These are phyloP conservation scores for Colletotrichum liaoningense DNA, from an alignment of 2,329 filamentous ascomycete genomes.

Conservation along the genomic window DNA sequence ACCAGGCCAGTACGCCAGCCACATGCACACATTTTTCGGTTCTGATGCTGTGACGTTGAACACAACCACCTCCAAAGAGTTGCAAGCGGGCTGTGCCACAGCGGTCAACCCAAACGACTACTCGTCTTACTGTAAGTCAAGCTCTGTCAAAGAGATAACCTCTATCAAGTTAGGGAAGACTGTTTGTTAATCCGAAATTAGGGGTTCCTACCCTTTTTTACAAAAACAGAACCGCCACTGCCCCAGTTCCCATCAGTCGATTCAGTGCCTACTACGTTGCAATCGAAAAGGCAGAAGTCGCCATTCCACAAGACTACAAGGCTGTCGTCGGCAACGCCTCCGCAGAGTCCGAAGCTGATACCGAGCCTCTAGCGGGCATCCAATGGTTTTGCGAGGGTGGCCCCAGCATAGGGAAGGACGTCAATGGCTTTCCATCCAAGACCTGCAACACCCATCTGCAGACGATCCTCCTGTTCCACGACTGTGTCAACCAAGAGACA, in stretches of 20 bases:
- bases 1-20: slow-evolving; percentile 46
- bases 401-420: slow-evolving; percentile 37
- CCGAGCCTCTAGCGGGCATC: slow-evolving; percentile 37
- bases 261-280: slow-evolving; percentile 60
- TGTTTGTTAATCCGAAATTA: background rate
- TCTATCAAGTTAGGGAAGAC: too few species aligned
- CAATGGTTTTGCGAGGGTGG: slow-evolving; percentile 47
- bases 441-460: slow-evolving; percentile 43
- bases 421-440: slow-evolving; percentile 43
- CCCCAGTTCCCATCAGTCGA: slow-evolving; percentile 46
- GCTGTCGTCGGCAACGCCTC: slow-evolving; percentile 53
- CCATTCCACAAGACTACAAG: slow-evolving; percentile 56
- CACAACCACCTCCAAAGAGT: slow-evolving; percentile 41
- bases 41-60: slow-evolving; percentile 46
- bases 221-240: slow-evolving; percentile 45
- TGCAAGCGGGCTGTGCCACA: slow-evolving; percentile 56
- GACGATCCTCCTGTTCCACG: slow-evolving; percentile 41
- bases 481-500: slow-evolving; percentile 40
- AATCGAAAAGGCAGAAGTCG: slow-evolving; percentile 54
- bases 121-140: slow-evolving; percentile 53
- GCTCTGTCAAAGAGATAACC: background rate
- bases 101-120: slow-evolving; percentile 59
- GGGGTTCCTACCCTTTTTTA: slow-evolving; percentile 55
- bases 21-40: slow-evolving; percentile 50
- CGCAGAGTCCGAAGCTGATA: slow-evolving; percentile 42